A percentile compares a stretch with the other conserved stretches of the same genome.
Conservation (phyloP, 768 basidiomycete genomes). For the Rhodotorula paludigena region DNA sequence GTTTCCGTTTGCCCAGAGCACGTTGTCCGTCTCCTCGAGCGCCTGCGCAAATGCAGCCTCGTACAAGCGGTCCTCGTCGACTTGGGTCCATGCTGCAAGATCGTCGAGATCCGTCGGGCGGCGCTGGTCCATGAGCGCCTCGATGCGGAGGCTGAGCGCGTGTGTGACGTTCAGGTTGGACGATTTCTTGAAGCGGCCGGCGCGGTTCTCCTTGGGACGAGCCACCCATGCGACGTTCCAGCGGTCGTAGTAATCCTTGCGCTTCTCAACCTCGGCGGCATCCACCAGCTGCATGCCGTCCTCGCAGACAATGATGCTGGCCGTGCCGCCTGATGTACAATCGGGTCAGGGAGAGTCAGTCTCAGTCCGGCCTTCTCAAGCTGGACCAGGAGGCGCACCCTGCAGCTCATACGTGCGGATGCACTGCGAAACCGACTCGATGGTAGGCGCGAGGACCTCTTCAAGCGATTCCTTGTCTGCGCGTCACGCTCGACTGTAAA, state of each 20-base stretch:
- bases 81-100: constrained; percentile 59
- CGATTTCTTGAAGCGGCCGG: constrained; percentile 89
- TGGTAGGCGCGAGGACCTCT: constrained; percentile 37
- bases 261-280: constrained; percentile 60
- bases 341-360: constrained; percentile 51
- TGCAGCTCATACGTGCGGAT: constrained; percentile 10
- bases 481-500: neutral
- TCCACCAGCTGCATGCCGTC: constrained; percentile 69
- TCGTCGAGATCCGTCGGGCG: constrained; percentile 42
- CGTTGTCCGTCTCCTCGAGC: constrained; percentile 61
- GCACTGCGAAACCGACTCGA: constrained; percentile 20
- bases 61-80: constrained; percentile 60
- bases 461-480: constrained; percentile 40
- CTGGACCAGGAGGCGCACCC: too few relatives aligned
- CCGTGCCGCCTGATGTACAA: constrained; percentile 73
- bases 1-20: constrained; percentile 66
- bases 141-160: constrained; percentile 59
- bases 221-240: constrained; percentile 68
- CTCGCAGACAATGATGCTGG: constrained; percentile 66
- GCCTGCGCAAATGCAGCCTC: constrained; percentile 66
- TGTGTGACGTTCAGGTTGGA: constrained; percentile 71
- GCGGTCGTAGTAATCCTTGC: constrained; percentile 65
- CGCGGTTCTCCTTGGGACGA: constrained; percentile 64
- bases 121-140: constrained; percentile 51
- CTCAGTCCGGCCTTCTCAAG: neutral